Evolutionary conservation across 768 basidiomycete genomes (phyloP).

Genomic region (Kwoniella sp.): DNA sequence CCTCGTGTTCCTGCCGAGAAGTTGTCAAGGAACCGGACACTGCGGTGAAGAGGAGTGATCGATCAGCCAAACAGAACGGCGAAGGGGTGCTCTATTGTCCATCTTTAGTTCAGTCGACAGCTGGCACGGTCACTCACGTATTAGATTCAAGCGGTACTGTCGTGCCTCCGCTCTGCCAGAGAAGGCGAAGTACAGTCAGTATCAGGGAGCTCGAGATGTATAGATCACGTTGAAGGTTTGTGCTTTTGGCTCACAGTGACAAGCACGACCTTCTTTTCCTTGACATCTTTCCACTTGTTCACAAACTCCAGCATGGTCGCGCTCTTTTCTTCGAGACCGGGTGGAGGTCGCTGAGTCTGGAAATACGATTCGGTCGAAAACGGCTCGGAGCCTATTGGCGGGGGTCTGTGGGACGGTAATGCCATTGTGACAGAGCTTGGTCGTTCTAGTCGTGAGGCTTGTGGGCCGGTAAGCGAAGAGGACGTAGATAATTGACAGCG

Average conservation of each 20-base stretch:
- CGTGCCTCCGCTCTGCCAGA: conserved; percentile 86
- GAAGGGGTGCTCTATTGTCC: conserved; percentile 16
- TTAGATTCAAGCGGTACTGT: conserved; percentile 98
- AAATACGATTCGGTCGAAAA: conserved; percentile 93
- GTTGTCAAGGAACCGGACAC: conserved; percentile 97
- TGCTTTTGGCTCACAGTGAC: conserved; percentile 72
- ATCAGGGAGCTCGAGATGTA: too few species aligned
- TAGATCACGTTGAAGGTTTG: too few species aligned
- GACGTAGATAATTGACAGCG: too few species aligned
- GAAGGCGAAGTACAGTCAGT: too few species aligned
- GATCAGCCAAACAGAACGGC: too few species aligned
- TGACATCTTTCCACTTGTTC: conserved; percentile 63
- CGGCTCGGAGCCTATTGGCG: conserved; percentile 8
- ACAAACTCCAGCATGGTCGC: conserved; percentile 71
- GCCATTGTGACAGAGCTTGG: not conserved
- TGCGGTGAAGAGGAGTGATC: conserved; percentile 57
- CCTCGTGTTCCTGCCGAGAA: conserved; percentile 99
- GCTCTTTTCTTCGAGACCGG: conserved; percentile 70
- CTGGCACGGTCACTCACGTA: conserved; percentile 82
- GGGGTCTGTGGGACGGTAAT: conserved; percentile 1
- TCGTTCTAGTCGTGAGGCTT: too few species aligned
- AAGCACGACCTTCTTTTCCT: conserved; percentile 78
- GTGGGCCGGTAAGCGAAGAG: too few species aligned
- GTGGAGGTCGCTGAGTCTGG: conserved; percentile 78
- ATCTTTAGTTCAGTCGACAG: not conserved